Evolutionary conservation across 2,329 filamentous ascomycete species (phyloP).

Genomic region (Seiridium unicorne): DNA sequence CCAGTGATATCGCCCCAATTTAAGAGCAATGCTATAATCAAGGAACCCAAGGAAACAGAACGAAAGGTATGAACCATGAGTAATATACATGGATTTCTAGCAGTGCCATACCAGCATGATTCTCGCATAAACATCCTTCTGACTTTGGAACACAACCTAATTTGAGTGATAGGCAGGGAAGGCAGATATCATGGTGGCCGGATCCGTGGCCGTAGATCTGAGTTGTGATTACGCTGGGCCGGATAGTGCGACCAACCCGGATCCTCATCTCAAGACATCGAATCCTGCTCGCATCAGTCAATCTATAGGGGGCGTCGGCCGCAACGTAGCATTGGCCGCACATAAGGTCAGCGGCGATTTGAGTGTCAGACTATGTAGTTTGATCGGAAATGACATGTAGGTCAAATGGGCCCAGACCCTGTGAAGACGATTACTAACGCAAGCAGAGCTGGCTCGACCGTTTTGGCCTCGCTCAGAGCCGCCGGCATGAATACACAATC

Average conservation of each 20-base stretch:
- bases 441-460: conserved; percentile 66
- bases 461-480: conserved; percentile 63
- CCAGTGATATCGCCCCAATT: not conserved
- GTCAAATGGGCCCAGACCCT: conserved; percentile 19
- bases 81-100: not conserved
- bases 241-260: conserved; percentile 22
- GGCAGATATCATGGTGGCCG: conserved; percentile 78
- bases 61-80: not conserved
- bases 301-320: conserved; percentile 85
- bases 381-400: conserved; percentile 76
- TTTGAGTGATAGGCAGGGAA: conserved; percentile 5
- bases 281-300: conserved; percentile 81
- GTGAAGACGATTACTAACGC: conserved; percentile 8
- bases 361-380: conserved; percentile 73
- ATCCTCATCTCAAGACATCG: conserved; percentile 70
- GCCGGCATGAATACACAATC: conserved; percentile 64
- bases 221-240: conserved; percentile 69
- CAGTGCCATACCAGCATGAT: too few relatives aligned
- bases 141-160: not conserved
- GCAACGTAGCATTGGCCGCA: conserved; percentile 85
- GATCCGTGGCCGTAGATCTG: conserved; percentile 85
- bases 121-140: too few relatives aligned
- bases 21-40: not conserved
- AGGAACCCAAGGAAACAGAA: not conserved
- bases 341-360: conserved; percentile 61